Evolutionary conservation across 169 alveolate species (phyloP), one percentile per base, ranked within the genome.

Genomic region (Toxoplasma gondii): DNA sequence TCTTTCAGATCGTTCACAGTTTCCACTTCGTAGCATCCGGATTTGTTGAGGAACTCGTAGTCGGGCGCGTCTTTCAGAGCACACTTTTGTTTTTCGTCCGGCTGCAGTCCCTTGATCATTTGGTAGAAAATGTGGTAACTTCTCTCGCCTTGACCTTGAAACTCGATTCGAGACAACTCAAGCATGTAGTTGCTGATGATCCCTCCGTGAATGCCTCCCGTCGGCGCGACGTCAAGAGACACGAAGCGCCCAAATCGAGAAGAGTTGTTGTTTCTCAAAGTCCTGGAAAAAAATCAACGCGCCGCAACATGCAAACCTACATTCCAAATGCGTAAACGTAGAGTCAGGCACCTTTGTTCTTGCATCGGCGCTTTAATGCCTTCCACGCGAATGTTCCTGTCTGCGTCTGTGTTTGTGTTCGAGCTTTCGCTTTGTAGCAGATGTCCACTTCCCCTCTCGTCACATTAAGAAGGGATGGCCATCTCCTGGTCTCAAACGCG

Each of bases 171-270:
- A 34, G 99, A 98, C 96, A 99, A 99, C 96, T 99, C 99, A 83
- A 99, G 96, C 88, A 99, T 96, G 96, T 98, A 99, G 90, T 98
- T 98, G 44, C 97, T 97, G 36, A 99, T 99, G 53, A 97, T 95
- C 43, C 99, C 99, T 64, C 97, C 97, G 44, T 97, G 97, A 49
- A 98, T 98, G 58, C 99, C 99, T 44, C 99, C 99, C 82, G 96
- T 43, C 88, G 95, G 90, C 83, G 96, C 88, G 92, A 97, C 98
- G 95, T 94, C 96, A 95, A 99, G 97, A 92, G 98, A 98, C 96
- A 99, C 98, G 96, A 99, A 99, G 94, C 99, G 99, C 27, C 99
- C 99, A 96, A 99, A 99, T 80, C 99, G 96, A 80, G 99, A 97
- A 38, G 99, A 98, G 94, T 99, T 99, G 96, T 99, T 98, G 97